Evolutionary conservation across 441 rosid species (phyloP).

Genomic region (Mallotus repandus): DNA sequence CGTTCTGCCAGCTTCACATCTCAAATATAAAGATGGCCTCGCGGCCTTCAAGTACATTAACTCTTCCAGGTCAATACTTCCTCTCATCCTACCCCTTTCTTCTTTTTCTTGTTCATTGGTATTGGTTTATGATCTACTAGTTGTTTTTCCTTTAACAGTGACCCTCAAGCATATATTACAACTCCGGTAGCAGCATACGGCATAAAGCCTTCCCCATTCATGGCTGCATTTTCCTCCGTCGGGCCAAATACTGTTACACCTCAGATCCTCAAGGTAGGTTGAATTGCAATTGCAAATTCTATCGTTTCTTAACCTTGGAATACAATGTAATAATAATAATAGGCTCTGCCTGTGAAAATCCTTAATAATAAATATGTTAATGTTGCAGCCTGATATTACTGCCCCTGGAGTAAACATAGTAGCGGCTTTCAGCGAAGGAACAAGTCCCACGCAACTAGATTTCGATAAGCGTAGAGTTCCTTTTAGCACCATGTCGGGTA

Average conservation of each 20-base stretch:
- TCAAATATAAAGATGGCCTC: conserved; percentile 41
- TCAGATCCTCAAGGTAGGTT: conserved; percentile 50
- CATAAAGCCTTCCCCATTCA: conserved; percentile 48
- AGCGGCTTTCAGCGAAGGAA: conserved; percentile 40
- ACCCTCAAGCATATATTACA: conserved; percentile 41
- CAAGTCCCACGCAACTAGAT: conserved; percentile 21
- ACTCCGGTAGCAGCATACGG: conserved; percentile 20
- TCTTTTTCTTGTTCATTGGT: too few species aligned
- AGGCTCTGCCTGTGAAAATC: too few species aligned
- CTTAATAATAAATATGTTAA: background rate
- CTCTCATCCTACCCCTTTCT: background rate
- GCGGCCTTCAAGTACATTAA: conserved; percentile 37
- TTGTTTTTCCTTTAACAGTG: conserved; percentile 23
- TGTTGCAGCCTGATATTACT: conserved; percentile 56
- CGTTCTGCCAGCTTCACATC: conserved; percentile 51
- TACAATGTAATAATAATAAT: too few species aligned
- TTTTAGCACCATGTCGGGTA: conserved; percentile 40
- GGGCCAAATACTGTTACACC: conserved; percentile 55
- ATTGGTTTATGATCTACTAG: background rate
- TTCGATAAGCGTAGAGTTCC: conserved; percentile 37
- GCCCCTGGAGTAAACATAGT: conserved; percentile 61
- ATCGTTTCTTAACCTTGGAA: too few species aligned
- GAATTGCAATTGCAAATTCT: background rate
- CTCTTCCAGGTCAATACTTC: conserved; percentile 27
- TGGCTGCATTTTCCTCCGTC: conserved; percentile 55